Conservation (phyloP, 129 eudicot species). For the Artemisia argyi region DNA sequence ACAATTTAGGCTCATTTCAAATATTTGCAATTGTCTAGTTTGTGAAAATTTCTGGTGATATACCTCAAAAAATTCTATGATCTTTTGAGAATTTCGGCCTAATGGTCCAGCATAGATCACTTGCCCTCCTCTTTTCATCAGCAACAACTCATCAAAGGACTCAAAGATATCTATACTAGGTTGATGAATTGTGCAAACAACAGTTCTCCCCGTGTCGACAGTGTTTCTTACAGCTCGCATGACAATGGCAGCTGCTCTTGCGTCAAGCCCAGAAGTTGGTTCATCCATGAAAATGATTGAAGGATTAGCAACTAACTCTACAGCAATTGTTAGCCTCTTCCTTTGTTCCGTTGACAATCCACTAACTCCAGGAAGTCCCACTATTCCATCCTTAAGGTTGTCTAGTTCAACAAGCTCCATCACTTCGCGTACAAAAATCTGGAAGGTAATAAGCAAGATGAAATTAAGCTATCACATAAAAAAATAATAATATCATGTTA, state of each 20-base stretch:
- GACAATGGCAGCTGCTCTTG: constrained; percentile 98
- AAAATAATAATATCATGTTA: background rate
- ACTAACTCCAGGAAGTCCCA: constrained; percentile 81
- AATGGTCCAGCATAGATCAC: constrained; percentile 90
- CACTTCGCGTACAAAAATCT: constrained; percentile 80
- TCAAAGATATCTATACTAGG: constrained; percentile 98
- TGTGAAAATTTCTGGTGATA: background rate
- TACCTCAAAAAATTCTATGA: constrained; percentile 91
- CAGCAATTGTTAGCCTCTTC: constrained; percentile 91
- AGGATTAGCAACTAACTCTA: constrained; percentile 97
- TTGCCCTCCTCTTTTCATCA: constrained; percentile 95
- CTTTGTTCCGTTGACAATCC: constrained; percentile 92
- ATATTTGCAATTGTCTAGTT: background rate
- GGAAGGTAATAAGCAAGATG: constrained; percentile 5
- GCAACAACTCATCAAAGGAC: constrained; percentile 81
- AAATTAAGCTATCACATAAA: background rate
- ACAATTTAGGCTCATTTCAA: background rate
- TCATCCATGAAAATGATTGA: constrained; percentile 99
- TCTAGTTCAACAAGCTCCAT: constrained; percentile 83
- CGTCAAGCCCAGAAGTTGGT: constrained; percentile 99
- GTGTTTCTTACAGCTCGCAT: constrained; percentile 98
- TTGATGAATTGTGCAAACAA: constrained; percentile 97
- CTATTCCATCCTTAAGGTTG: constrained; percentile 68
- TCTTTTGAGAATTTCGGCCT: constrained; percentile 70
- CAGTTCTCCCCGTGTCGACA: constrained; percentile 94